These are phyloP conservation scores for Avena sativa DNA, from an alignment of 176 grass and related monocot genomes.

Conservation along the genomic window DNA sequence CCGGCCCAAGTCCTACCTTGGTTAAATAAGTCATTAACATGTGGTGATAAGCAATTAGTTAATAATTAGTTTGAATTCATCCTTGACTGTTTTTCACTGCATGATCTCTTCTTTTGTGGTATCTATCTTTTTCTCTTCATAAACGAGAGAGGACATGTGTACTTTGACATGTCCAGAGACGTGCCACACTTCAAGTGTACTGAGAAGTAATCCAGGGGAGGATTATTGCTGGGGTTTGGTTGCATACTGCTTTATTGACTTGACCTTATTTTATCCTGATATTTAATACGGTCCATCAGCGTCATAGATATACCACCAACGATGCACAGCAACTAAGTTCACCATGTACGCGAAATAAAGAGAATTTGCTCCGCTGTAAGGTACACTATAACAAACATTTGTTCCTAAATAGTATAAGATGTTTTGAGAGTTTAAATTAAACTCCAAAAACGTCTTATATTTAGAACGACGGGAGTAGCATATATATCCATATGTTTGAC, in stretches of 20 bases:
- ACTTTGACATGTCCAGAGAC: conserved; percentile 6
- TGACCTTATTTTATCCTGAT: background rate
- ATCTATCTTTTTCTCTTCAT: background rate
- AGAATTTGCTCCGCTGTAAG: background rate
- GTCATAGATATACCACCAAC: background rate
- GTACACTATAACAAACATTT: background rate
- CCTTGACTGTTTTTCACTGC: background rate
- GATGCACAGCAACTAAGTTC: background rate
- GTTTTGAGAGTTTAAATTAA: too few relatives aligned
- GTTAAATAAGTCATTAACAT: conserved; percentile 26
- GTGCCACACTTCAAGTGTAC: background rate
- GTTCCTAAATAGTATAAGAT: too few relatives aligned
- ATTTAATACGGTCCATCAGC: background rate
- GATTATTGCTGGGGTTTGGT: background rate
- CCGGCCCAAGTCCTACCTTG: conserved; percentile 40
- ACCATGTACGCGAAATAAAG: background rate
- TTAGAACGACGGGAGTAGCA: too few relatives aligned
- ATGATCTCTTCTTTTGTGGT: background rate
- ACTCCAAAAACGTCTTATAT: too few relatives aligned
- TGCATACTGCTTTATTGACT: conserved; percentile 13
- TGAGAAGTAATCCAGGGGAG: background rate
- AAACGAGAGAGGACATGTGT: background rate
- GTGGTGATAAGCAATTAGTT: background rate
- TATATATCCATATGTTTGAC: background rate
- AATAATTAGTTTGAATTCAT: background rate